phyloP scores from a whole-genome alignment of 805 yeast genomes.

The Priceomyces castillae region DNA sequence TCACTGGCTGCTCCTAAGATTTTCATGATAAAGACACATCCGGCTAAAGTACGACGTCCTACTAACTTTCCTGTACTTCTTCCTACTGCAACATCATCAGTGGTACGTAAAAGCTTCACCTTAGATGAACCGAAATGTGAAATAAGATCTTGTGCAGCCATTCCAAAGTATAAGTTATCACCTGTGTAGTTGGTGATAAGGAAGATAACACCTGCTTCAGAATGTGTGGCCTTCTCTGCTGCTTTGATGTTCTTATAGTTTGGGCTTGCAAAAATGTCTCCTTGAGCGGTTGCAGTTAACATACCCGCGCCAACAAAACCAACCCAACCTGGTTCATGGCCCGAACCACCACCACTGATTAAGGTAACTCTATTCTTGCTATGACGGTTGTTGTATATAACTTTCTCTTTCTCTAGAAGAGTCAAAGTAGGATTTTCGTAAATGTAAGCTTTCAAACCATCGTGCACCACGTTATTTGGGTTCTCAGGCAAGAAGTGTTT shows the following conservation, averaged over 20 bases:
- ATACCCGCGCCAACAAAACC: conserved; percentile 39
- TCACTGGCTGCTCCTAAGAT: conserved; percentile 31
- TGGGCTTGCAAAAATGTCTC: conserved; percentile 43
- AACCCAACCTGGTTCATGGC: conserved; percentile 43
- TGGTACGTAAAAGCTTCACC: conserved; percentile 25
- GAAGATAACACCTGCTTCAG: conserved; percentile 33
- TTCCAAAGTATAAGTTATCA: conserved; percentile 37
- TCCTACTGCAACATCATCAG: conserved; percentile 38
- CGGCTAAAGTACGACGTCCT: conserved; percentile 38
- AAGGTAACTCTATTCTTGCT: conserved; percentile 25
- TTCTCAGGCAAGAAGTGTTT: conserved; percentile 43
- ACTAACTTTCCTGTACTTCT: conserved; percentile 27
- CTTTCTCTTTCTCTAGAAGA: conserved; percentile 36
- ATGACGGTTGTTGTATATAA: conserved; percentile 31
- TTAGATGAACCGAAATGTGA: conserved; percentile 28
- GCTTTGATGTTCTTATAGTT: conserved; percentile 36
- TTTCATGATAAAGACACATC: conserved; percentile 28
- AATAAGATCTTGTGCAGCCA: conserved; percentile 37
- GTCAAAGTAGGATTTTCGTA: conserved; percentile 37
- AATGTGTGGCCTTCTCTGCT: conserved; percentile 33
- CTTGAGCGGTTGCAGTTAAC: conserved; percentile 40
- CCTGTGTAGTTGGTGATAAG: conserved; percentile 39
- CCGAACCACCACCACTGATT: conserved; percentile 44
- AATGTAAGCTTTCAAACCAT: conserved; percentile 38
- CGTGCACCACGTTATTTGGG: conserved; percentile 30